phyloP scores from a whole-genome alignment of 83 land plant genomes.

The Diphasiastrum complanatum region DNA sequence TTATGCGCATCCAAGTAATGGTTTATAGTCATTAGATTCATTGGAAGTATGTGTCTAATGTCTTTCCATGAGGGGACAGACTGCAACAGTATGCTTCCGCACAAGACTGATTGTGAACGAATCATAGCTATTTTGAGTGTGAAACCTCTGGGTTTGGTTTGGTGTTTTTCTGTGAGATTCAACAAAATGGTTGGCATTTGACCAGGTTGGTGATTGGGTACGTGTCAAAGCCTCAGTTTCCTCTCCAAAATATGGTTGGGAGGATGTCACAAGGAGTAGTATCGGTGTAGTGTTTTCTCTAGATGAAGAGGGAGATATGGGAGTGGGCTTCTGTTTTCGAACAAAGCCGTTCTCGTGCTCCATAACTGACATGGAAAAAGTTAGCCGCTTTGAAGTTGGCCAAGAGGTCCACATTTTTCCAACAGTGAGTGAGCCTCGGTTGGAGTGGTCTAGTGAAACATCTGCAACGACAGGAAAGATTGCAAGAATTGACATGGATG shows the following conservation, averaged over 20 bases:
- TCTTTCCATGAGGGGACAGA: too few species aligned
- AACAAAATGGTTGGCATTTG: not conserved
- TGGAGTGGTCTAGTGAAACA: constrained; percentile 90
- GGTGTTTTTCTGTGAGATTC: not conserved
- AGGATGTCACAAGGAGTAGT: constrained; percentile 69
- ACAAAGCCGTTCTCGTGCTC: constrained; percentile 80
- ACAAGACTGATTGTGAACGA: too few species aligned
- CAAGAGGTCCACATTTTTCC: constrained; percentile 71
- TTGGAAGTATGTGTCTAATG: not conserved
- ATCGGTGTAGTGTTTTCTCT: constrained; percentile 75
- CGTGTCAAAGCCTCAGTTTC: constrained; percentile 79
- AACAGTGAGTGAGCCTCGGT: constrained; percentile 62
- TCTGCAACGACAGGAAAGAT: constrained; percentile 83
- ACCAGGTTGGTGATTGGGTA: constrained; percentile 92
- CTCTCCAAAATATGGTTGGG: constrained; percentile 98
- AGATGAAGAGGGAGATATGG: constrained; percentile 90
- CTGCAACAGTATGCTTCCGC: too few species aligned
- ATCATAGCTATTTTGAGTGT: constrained; percentile 1
- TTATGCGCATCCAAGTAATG: too few species aligned
- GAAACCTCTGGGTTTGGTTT: not conserved
- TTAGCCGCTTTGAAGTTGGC: constrained; percentile 69
- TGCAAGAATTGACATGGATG: constrained; percentile 83
- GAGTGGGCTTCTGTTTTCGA: constrained; percentile 79
- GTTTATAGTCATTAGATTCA: too few species aligned
- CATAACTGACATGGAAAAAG: constrained; percentile 85